Percentiles rank a stretch among this genome's conserved stretches.
phyloP scores from a whole-genome alignment of 345 rosid genomes.

The Psidium friedrichsthalianum region DNA sequence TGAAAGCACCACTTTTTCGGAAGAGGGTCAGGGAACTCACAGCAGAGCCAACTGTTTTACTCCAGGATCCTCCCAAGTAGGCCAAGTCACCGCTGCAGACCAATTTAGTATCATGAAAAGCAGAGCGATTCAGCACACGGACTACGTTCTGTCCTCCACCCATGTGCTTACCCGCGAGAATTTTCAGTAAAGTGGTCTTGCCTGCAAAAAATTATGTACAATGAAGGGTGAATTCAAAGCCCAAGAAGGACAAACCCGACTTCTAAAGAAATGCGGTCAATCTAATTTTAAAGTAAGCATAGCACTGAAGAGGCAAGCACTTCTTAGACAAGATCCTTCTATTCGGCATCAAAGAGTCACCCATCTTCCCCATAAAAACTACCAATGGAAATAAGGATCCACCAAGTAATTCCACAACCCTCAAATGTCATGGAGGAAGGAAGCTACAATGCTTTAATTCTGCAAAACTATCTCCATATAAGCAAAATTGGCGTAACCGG shows the following conservation, averaged over 20 bases:
- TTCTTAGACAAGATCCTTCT: not conserved
- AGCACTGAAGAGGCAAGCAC: not conserved
- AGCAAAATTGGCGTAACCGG: not conserved
- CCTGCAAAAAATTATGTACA: conserved; percentile 24
- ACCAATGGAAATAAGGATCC: not conserved
- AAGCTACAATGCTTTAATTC: not conserved
- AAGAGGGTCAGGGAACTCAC: conserved; percentile 27
- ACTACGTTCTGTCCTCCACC: conserved; percentile 87
- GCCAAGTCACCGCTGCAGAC: conserved; percentile 85
- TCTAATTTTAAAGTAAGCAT: not conserved
- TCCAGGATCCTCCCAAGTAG: conserved; percentile 91
- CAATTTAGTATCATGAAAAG: conserved; percentile 81
- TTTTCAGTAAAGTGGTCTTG: conserved; percentile 76
- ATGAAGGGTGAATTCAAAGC: not conserved
- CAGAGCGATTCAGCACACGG: conserved; percentile 60
- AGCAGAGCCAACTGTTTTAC: conserved; percentile 80
- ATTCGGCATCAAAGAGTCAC: not conserved
- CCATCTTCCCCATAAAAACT: not conserved
- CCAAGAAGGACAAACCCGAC: not conserved
- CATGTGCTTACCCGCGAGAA: conserved; percentile 91
- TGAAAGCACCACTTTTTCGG: not conserved
- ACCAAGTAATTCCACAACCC: not conserved
- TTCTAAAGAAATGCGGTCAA: not conserved
- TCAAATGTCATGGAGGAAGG: not conserved
- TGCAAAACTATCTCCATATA: not conserved